Base-by-base conservation (phyloP, 306 rosid species). In the Lathyrus tuberosus region DNA sequence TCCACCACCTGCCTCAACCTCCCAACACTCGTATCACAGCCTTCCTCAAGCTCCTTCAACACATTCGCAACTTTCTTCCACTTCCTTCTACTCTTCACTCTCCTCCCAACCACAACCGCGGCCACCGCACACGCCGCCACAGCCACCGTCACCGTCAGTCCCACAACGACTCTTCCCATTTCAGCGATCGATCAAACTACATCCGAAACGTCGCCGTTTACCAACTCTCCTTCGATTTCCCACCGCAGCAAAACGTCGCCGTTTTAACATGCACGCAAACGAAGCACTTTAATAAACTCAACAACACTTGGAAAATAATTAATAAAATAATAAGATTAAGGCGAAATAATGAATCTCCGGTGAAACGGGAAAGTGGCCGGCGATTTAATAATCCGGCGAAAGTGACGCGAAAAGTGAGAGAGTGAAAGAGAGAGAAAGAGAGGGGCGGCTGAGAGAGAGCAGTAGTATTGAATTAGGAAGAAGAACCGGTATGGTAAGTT, bases 1-100 rank as follows among this genome's bases (percentile, higher is more conserved):
- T 89, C 96, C 41, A 89, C 95, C 70, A 92, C 98, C 44, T 92
- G 96, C 73, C 65, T 87, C 74, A 92, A 42, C 84, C 91, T 87
- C 42, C 76, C 89, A 42, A 85, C 87, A 6, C 83, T 72, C 3
- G 96, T 86, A 3, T 86, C 92, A 9, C 96, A 87, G 14, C 82
- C 88, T 57, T 81, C 87, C 13, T 92, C 98, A 1, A 92, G 67
- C 75, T 92, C 98, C 60, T 70, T 80, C 81, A 89, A 42, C 75
- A 89, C 88, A 48, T 81, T 85, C 35, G 84, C 76, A 54, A 89
- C 88, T 69, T 79, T 87, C 77, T 67, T 74, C 98, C 98, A 92
- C 78, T 92, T 89, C 67, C 85, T 76, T 67, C 90, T 75, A 13
- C 96, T 82, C 85, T 52, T 85, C 67, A 92, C 87, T 69, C 96